Conservation (phyloP, 1,139 yeast species). For the Nadsonia commutata region DNA sequence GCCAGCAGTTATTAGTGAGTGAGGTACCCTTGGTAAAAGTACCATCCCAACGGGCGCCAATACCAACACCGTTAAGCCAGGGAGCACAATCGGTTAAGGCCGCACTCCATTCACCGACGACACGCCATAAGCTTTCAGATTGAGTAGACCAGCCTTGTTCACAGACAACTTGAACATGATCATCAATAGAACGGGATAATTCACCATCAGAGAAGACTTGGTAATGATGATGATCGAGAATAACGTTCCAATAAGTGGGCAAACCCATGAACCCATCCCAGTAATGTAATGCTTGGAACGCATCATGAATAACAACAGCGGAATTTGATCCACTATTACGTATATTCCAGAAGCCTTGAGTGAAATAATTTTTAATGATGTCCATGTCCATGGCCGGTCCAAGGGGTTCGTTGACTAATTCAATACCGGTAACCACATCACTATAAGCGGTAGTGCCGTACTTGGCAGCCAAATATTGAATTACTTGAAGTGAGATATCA, state of each 20-base stretch:
- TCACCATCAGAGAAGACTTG: slow-evolving; percentile 65
- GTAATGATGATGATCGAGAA: slow-evolving; percentile 83
- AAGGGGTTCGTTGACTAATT: slow-evolving; percentile 80
- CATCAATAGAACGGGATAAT: slow-evolving; percentile 39
- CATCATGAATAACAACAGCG: slow-evolving; percentile 53
- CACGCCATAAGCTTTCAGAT: slow-evolving; percentile 54
- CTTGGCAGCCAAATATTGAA: slow-evolving; percentile 32
- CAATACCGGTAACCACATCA: slow-evolving; percentile 72
- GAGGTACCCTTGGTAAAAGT: slow-evolving; percentile 31
- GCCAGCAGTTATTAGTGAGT: slow-evolving; percentile 50
- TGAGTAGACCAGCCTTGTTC: slow-evolving; percentile 37
- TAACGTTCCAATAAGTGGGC: slow-evolving; percentile 42
- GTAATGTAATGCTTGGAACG: slow-evolving; percentile 47
- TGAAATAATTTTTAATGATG: slow-evolving; percentile 41
- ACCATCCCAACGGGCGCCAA: slow-evolving; percentile 79
- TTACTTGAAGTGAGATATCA: slow-evolving; percentile 33
- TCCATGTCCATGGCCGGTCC: slow-evolving; percentile 52
- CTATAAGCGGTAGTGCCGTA: slow-evolving; percentile 52
- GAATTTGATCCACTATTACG: slow-evolving; percentile 35
- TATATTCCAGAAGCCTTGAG: slow-evolving; percentile 37
- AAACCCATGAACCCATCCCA: slow-evolving; percentile 42
- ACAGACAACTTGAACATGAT: slow-evolving; percentile 53
- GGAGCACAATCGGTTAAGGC: slow-evolving; percentile 87
- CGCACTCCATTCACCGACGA: slow-evolving; percentile 87
- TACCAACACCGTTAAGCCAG: slow-evolving; percentile 85